Conservation (phyloP, 2,329 filamentous ascomycete species). For the Chaetoscypha palmicola region DNA sequence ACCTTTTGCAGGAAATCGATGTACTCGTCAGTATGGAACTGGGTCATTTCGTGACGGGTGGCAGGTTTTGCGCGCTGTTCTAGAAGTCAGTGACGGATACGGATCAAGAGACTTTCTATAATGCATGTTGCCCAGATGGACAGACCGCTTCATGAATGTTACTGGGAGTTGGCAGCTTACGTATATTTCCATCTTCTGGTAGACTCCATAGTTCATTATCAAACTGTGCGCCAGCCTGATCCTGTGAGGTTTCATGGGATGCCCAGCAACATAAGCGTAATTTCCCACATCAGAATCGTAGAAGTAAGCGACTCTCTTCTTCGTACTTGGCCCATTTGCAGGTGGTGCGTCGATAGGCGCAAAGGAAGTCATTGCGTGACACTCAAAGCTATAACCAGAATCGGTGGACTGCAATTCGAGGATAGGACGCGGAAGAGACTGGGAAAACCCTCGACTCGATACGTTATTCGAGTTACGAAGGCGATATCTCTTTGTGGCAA, state of each 20-base stretch:
- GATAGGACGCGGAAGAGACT: no score
- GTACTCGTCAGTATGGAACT: constrained; percentile 93
- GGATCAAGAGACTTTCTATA: no score
- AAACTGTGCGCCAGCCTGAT: constrained; percentile 91
- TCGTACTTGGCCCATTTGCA: constrained; percentile 43
- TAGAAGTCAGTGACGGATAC: no score
- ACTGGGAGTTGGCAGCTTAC: constrained; percentile 46
- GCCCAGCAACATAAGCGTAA: constrained; percentile 92
- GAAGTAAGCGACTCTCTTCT: constrained; percentile 93
- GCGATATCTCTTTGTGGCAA: no score
- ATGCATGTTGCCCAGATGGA: no score
- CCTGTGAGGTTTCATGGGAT: constrained; percentile 98
- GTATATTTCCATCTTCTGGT: constrained; percentile 95
- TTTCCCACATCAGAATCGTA: constrained; percentile 98
- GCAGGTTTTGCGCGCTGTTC: constrained; percentile 74
- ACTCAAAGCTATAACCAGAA: constrained; percentile 7
- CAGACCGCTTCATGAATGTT: no score
- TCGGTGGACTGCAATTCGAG: neutral
- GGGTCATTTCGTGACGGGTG: constrained; percentile 79
- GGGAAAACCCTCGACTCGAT: no score
- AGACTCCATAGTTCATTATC: constrained; percentile 91
- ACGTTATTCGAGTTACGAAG: no score
- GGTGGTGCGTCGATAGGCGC: constrained; percentile 47
- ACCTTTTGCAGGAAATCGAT: constrained; percentile 93
- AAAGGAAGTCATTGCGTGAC: constrained; percentile 32